A percentile compares a stretch with the other conserved stretches of the same genome.
phyloP scores from a whole-genome alignment of 495 filamentous ascomycete genomes.

The Penicillium pancosmium region DNA sequence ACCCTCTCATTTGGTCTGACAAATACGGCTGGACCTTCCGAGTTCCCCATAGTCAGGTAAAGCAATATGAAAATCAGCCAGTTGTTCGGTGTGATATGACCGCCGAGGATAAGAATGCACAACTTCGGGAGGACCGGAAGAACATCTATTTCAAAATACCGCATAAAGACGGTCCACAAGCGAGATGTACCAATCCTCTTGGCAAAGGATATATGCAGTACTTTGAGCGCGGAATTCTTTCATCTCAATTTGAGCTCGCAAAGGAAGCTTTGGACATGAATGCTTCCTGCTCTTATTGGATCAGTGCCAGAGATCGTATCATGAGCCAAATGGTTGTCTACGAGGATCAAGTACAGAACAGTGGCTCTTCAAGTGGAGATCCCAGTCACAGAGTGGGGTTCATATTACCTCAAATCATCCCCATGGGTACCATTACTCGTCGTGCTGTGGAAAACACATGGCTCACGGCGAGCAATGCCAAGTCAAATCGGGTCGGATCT shows the following conservation, averaged over 20 bases:
- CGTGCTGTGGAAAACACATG: constrained; percentile 97
- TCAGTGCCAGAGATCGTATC: constrained; percentile 89
- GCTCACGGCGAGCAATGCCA: constrained; percentile 97
- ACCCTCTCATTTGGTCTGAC: constrained; percentile 91
- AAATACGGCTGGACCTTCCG: constrained; percentile 90
- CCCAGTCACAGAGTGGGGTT: constrained; percentile 61
- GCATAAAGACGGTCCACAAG: constrained; percentile 89
- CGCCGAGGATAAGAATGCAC: constrained; percentile 64
- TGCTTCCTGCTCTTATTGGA: constrained; percentile 98
- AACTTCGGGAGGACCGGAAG: constrained; percentile 65
- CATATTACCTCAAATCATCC: constrained; percentile 97
- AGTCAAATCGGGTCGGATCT: constrained; percentile 90
- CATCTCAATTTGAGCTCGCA: constrained; percentile 84
- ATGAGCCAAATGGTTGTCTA: constrained; percentile 93
- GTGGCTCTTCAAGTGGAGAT: constrained; percentile 13
- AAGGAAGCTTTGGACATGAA: constrained; percentile 98
- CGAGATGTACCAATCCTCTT: constrained; percentile 81
- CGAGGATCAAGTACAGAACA: constrained; percentile 56
- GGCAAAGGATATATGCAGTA: constrained; percentile 88
- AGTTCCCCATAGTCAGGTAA: constrained; percentile 64
- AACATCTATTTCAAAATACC: constrained; percentile 89
- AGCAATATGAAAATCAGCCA: constrained; percentile 68
- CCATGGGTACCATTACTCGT: constrained; percentile 98
- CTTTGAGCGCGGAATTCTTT: constrained; percentile 85
- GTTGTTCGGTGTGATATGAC: constrained; percentile 72